Evolutionary conservation across 2,329 filamentous ascomycete genomes (phyloP).

Genomic region (Paraconiothyrium brasiliense): DNA sequence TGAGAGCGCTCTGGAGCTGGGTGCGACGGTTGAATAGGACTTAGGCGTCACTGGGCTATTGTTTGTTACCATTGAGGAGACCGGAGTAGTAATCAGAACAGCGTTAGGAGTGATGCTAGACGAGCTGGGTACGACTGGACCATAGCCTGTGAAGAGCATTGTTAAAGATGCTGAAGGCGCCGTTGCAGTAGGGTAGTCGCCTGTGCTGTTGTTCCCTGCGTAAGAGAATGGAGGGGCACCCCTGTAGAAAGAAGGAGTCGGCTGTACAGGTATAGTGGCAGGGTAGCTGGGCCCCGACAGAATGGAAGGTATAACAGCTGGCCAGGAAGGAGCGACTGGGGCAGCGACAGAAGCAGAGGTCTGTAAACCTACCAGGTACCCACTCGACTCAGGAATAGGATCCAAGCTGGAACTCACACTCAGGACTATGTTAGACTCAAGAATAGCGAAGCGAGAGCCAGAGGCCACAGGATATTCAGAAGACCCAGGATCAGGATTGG

Average conservation of each 20-base stretch:
- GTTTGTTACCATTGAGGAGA: background rate
- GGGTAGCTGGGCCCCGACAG: constrained; percentile 4
- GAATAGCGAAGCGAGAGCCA: background rate
- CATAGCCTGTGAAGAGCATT: background rate
- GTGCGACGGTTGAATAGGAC: background rate
- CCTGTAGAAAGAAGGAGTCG: background rate
- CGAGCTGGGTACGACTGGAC: background rate
- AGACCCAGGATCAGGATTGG: background rate
- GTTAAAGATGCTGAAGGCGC: background rate
- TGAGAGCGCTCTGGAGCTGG: background rate
- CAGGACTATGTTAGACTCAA: background rate
- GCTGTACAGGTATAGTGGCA: background rate
- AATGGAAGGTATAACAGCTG: background rate
- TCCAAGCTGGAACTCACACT: background rate
- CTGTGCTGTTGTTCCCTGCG: background rate
- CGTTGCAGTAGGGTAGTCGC: background rate
- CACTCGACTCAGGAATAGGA: background rate
- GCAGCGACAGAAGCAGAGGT: background rate
- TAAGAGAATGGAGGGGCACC: constrained; percentile 1
- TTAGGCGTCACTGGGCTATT: background rate
- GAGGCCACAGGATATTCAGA: background rate
- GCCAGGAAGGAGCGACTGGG: background rate
- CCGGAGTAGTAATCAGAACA: background rate
- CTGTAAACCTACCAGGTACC: background rate
- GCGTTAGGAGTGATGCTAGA: background rate